Evolutionary conservation across 1,284 basidiomycete species (phyloP), one percentile per base, ranked within the genome.

Genomic region (Ustilago sp.): DNA sequence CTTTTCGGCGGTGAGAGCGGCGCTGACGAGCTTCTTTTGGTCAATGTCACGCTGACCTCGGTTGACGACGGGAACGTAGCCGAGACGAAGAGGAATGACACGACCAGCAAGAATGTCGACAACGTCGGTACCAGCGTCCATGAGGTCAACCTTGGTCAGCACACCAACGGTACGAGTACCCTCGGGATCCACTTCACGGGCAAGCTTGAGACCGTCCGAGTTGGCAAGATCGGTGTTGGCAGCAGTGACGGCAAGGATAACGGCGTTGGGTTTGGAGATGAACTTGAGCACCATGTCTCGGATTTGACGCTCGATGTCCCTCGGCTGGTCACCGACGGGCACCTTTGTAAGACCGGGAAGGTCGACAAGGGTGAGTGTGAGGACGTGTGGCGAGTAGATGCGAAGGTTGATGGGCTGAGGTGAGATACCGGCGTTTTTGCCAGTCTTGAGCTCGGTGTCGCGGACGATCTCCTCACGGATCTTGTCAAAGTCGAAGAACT

Each of bases 191-290:
- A 98, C 94, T 9, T 92, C 91, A 48, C 97, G 93, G 11, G 96
- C 96, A 48, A 99, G 92, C 87, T 98, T 98, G 79, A 99, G 91
- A 3, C 95, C 93, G 86, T 98, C 96, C 0, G 96, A 98, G 87
- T 99, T 99, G 83, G 96, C 96, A 63, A 99, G 91, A 87, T 99
- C 96, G 68, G 98, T 95, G 85, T 99, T 99, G 53, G 96, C 96
- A 4, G 94, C 91, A 8, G 95, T 98, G 23, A 99, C 94, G 32
- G 96, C 93, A 57, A 99, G 92, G 80, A 99, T 96, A 77, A 99
- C 95, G 80, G 94, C 93, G 87, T 98, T 99, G 31, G 95, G 94
- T 88, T 97, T 97, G 65, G 93, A 92, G 83, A 99, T 95, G 86
- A 97, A 98, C 80, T 98, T 96, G 47, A 94, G 87, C 36, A 99